Base-by-base conservation (phyloP, 116 monocot species). In the Thalassia testudinum region DNA sequence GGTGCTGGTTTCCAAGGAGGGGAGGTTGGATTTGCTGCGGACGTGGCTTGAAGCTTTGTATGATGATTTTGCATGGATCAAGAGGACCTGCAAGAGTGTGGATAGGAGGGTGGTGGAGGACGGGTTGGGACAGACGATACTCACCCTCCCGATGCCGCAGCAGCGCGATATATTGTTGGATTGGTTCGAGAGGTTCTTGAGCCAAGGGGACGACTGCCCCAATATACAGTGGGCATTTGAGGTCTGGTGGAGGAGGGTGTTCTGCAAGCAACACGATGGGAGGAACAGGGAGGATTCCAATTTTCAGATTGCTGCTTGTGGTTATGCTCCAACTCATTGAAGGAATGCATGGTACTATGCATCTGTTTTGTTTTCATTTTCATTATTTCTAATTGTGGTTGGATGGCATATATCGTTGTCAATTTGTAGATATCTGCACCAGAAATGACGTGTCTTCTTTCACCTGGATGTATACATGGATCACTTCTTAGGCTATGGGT, bases 161-260 rank as follows among this genome's bases (percentile, higher is more conserved):
- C 95, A 95, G 48, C 70, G 81, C 38, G 24, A 2, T 0, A 73
- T 95, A 19, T 57, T 88, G 47, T 16, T 95, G 72, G 51, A 63
- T 28, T 95, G 95, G 95, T 70, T 88, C 17, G 95, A 73, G n/a
- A 53, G 60, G 21, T 95, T 81, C 53, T 57, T 85, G 64, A 70
- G 65, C 53, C 61, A 59, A 43, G 88, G 85, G 0, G 88, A 84
- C 45, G 74, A 85, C 38, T 88, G 95, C 59, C 95, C 95, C 7
- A 80, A 93, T 52, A 58, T 93, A 2, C 87, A 76, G 21, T 62
- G 58, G 49, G 93, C 87, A 1, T 84, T 93, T 55, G 60, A 83
- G 47, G 72, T 81, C 18, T 93, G 93, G 93, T 93, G 87, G 87
- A 72, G 84, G n/a, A 69, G 92, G 27, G 69, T 83, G 12, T 92